A percentile compares a stretch with the other conserved stretches of the same genome.
These are phyloP conservation scores for Suillus alpinus DNA, from an alignment of 768 basidiomycete genomes.

Conservation along the genomic window DNA sequence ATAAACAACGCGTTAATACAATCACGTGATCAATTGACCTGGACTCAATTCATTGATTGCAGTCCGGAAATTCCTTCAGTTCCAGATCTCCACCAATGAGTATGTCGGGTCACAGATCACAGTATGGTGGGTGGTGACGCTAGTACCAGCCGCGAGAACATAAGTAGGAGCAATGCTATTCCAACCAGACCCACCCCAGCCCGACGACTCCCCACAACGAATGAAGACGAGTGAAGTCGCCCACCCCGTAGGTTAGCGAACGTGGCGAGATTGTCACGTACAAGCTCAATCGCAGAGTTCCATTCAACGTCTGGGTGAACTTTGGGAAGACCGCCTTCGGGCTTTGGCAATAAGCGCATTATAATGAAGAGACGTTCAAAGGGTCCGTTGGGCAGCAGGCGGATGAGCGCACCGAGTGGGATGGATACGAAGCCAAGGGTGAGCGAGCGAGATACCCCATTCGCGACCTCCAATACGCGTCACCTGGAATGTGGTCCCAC, in stretches of 20 bases:
- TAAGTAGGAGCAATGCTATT: too few species aligned
- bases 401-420: constrained; percentile 81
- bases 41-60: too few species aligned
- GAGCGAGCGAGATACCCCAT: constrained; percentile 72
- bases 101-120: too few species aligned
- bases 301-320: constrained; percentile 59
- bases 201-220: constrained; percentile 77
- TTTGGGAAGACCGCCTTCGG: too few species aligned
- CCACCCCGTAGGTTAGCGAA: constrained; percentile 86
- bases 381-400: constrained; percentile 76
- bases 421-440: constrained; percentile 85
- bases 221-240: constrained; percentile 81
- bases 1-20: too few species aligned
- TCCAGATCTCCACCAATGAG: too few species aligned
- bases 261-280: constrained; percentile 82
- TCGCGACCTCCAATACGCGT: constrained; percentile 70
- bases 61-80: too few species aligned
- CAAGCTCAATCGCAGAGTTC: constrained; percentile 76
- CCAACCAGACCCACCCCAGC: too few species aligned
- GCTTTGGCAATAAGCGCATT: constrained; percentile 59
- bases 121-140: too few species aligned
- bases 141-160: too few species aligned
- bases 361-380: constrained; percentile 62
- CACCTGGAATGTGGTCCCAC: constrained; percentile 90
- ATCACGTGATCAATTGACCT: too few species aligned